Conservation (phyloP, 495 filamentous ascomycete genomes). For the Friedmanniomyces endolithicus region DNA sequence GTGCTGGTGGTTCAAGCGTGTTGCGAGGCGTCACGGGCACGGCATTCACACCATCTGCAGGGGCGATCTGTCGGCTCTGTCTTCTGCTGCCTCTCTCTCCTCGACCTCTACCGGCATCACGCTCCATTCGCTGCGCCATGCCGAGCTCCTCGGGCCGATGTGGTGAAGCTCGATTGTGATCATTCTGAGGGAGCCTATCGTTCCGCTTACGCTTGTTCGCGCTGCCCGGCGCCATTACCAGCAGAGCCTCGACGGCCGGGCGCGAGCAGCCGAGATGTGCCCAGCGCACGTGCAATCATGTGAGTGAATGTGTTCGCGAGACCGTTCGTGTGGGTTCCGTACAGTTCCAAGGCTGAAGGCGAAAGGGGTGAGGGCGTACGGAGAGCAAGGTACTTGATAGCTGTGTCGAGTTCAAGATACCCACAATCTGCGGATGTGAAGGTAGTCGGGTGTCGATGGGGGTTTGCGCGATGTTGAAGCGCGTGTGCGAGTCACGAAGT, state of each 20-base stretch:
- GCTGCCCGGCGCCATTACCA: constrained; percentile 15
- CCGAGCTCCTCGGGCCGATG: constrained; percentile 49
- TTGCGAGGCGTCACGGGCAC: constrained; percentile 1
- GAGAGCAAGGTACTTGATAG: background rate
- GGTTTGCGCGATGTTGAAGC: no score
- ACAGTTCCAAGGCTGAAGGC: background rate
- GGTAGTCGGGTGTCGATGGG: no score
- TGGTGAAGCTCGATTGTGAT: constrained; percentile 46
- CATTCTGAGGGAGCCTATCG: constrained; percentile 19
- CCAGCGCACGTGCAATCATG: background rate
- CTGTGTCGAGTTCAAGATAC: background rate
- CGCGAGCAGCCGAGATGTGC: background rate
- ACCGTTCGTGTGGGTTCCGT: background rate
- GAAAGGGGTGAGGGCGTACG: background rate
- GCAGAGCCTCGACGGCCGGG: background rate
- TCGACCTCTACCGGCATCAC: constrained; percentile 37
- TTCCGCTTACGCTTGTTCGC: constrained; percentile 19
- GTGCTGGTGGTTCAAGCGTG: background rate
- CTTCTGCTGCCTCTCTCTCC: constrained; percentile 35
- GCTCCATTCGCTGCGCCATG: constrained; percentile 47
- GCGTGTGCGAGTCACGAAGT: no score
- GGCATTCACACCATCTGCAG: constrained; percentile 1
- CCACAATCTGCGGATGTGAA: background rate
- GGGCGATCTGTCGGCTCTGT: constrained; percentile 12
- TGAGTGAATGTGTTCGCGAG: background rate